These are phyloP conservation scores for Pestalotiopsis sp. DNA, from an alignment of 2,329 filamentous ascomycete genomes.

Conservation along the genomic window DNA sequence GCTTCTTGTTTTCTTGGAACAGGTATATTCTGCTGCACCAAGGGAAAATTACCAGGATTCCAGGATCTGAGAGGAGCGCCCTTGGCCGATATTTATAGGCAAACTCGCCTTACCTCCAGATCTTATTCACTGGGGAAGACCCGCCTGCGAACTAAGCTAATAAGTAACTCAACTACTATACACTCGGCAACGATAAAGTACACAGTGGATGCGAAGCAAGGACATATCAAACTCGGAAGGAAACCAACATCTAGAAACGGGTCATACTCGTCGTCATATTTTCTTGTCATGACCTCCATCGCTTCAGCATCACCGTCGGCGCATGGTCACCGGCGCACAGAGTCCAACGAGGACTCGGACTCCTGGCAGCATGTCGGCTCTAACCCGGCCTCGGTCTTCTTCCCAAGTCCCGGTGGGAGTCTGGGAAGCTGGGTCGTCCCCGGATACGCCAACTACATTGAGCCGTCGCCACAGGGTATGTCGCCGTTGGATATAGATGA, in stretches of 20 bases:
- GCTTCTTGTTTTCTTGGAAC: too few relatives aligned
- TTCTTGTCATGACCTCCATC: constrained; percentile 33
- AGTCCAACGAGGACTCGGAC: constrained; percentile 36
- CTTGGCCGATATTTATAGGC: too few relatives aligned
- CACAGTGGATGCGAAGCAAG: too few relatives aligned
- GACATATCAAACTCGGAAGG: not conserved
- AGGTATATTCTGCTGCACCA: too few relatives aligned
- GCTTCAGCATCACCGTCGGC: constrained; percentile 33
- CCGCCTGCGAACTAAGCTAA: too few relatives aligned
- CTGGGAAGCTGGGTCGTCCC: constrained; percentile 54
- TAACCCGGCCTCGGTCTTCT: constrained; percentile 35
- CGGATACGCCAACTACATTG: constrained; percentile 37
- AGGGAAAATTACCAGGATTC: too few relatives aligned
- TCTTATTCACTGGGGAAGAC: too few relatives aligned
- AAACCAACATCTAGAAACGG: not conserved
- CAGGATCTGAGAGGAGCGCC: too few relatives aligned
- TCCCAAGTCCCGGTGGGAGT: constrained; percentile 54
- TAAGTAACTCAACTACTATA: too few relatives aligned
- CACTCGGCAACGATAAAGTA: too few relatives aligned
- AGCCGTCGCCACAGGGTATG: constrained; percentile 37
- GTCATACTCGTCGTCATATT: not conserved
- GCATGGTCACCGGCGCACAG: constrained; percentile 28
- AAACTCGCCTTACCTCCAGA: too few relatives aligned
- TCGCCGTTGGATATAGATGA: constrained; percentile 48
- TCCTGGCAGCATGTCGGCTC: constrained; percentile 36